Evolutionary conservation across 2,329 filamentous ascomycete species (phyloP).

Genomic region (Emydomyces testavorans): DNA sequence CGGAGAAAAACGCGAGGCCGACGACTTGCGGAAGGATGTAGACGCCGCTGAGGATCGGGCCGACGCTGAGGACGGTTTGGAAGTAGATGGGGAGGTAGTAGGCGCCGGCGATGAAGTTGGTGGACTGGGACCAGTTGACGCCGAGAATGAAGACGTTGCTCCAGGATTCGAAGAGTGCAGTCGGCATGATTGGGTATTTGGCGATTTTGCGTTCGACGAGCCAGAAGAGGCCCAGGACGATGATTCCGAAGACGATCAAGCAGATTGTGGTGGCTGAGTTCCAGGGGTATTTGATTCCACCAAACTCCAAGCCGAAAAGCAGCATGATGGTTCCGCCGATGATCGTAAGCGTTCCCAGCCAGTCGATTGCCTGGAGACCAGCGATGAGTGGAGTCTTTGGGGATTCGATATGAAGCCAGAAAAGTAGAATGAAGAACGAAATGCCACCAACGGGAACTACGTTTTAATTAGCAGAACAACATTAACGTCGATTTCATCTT

Average conservation of each 20-base stretch:
- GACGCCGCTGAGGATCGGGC: constrained; percentile 60
- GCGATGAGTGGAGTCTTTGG: constrained; percentile 47
- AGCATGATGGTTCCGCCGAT: constrained; percentile 75
- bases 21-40: constrained; percentile 62
- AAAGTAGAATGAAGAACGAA: constrained; percentile 47
- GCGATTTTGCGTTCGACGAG: constrained; percentile 63
- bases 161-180: constrained; percentile 54
- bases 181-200: constrained; percentile 65
- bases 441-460: constrained; percentile 48
- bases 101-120: constrained; percentile 63
- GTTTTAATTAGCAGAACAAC: constrained; percentile 5
- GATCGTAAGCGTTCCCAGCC: constrained; percentile 52
- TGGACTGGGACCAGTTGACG: constrained; percentile 61
- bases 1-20: constrained; percentile 53
- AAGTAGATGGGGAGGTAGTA: constrained; percentile 83
- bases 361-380: constrained; percentile 52
- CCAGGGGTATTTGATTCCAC: constrained; percentile 67
- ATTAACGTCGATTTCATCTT: background rate
- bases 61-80: constrained; percentile 58
- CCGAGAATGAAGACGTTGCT: constrained; percentile 56
- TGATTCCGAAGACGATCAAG: constrained; percentile 60
- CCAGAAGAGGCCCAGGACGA: constrained; percentile 55
- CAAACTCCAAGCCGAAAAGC: constrained; percentile 74
- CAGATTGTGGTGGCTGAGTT: constrained; percentile 62
- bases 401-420: constrained; percentile 51